A percentile compares a stretch with the other conserved stretches of the same genome.
Conservation (phyloP, 208 protist species). For the Trypanosoma cruzi region DNA sequence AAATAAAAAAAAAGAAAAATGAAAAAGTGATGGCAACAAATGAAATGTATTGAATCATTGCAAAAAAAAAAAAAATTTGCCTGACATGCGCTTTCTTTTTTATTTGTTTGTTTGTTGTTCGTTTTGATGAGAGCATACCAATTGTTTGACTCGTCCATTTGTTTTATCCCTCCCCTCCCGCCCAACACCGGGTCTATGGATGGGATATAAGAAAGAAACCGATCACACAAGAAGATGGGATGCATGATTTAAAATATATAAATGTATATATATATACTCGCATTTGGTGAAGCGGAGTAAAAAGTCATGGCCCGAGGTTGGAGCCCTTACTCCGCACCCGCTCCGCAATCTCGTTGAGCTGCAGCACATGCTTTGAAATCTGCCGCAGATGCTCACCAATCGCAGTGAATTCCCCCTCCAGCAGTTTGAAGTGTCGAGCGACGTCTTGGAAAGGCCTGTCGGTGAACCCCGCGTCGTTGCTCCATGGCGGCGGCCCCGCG, state of each 20-base stretch:
- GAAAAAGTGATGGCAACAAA: not conserved
- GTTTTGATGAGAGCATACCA: too few species aligned
- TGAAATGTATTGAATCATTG: not conserved
- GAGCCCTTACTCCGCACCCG: conserved; percentile 42
- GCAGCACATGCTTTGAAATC: conserved; percentile 81
- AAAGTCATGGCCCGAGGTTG: not conserved
- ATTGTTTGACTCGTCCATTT: not conserved
- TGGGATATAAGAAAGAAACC: not conserved
- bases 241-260: too few species aligned
- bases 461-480: conserved; percentile 26
- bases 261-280: not conserved
- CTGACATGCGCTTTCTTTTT: not conserved
- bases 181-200: too few species aligned
- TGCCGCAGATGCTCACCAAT: conserved; percentile 78
- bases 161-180: not conserved
- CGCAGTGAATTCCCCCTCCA: conserved; percentile 76
- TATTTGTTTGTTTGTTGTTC: not conserved
- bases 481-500: conserved; percentile 3
- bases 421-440: conserved; percentile 58
- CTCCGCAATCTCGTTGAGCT: conserved; percentile 83
- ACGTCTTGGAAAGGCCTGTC: conserved; percentile 84
- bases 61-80: not conserved
- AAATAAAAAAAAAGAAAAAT: not conserved
- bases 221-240: not conserved
- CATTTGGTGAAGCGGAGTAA: not conserved